Percentiles rank a stretch among this genome's conserved stretches.
These are phyloP conservation scores for Rhizopus delemar DNA, from an alignment of 371 early-diverging fungal genomes.

Conservation along the genomic window DNA sequence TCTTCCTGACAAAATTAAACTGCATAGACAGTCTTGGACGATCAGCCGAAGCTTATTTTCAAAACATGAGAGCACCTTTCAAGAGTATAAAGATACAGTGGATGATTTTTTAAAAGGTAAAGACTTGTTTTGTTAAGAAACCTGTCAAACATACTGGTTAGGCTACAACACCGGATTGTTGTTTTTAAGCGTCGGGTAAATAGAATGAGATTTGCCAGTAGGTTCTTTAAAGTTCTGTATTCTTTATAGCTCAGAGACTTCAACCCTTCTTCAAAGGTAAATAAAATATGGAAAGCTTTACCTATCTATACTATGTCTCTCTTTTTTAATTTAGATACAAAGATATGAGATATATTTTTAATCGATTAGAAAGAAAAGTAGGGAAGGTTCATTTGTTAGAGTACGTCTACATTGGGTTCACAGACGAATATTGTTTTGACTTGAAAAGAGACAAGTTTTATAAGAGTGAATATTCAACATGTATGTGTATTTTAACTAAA, in stretches of 20 bases:
- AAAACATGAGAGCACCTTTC: not conserved
- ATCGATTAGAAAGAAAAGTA: not conserved
- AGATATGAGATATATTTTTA: not conserved
- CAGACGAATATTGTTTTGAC: constrained; percentile 1
- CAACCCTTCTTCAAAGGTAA: not conserved
- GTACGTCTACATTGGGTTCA: not conserved
- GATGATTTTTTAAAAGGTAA: not conserved
- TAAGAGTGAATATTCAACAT: not conserved
- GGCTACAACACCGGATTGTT: not conserved
- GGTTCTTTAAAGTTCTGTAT: too few relatives aligned
- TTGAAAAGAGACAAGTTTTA: not conserved
- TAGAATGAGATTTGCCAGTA: too few relatives aligned
- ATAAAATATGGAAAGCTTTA: not conserved
- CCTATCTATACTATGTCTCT: not conserved
- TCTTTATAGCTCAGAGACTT: not conserved
- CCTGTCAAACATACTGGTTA: not conserved
- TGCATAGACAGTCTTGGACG: not conserved
- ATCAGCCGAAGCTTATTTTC: not conserved
- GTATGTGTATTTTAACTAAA: not conserved
- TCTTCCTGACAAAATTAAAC: too few relatives aligned
- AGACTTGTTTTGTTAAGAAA: not conserved
- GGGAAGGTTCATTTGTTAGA: not conserved
- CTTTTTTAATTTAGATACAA: not conserved
- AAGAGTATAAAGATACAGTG: not conserved
- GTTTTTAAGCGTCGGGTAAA: constrained; percentile 1